These are phyloP conservation scores for Lactarius hengduanensis DNA, from an alignment of 768 basidiomycete genomes.

Conservation along the genomic window DNA sequence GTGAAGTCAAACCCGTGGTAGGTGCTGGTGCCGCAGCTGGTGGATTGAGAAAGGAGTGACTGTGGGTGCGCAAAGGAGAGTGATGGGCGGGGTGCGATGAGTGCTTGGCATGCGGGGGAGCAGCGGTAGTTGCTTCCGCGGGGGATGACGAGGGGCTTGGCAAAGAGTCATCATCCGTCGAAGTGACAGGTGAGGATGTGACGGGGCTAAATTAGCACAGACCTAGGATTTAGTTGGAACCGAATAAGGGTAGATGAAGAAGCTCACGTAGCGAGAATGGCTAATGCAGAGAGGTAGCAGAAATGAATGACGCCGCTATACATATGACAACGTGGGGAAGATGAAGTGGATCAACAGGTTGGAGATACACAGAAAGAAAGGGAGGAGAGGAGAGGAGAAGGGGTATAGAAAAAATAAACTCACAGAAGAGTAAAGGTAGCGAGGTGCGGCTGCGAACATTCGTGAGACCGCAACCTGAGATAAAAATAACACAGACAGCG, in stretches of 20 bases:
- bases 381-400: background rate
- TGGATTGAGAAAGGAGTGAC: background rate
- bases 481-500: background rate
- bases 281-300: background rate
- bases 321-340: background rate
- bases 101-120: background rate
- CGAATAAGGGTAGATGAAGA: background rate
- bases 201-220: background rate
- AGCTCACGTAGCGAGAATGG: conserved; percentile 11
- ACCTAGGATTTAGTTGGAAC: background rate
- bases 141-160: background rate
- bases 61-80: background rate
- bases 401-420: background rate
- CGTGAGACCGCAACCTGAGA: background rate
- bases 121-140: background rate
- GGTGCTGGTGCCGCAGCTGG: background rate
- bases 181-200: background rate
- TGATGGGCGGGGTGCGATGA: background rate
- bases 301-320: background rate
- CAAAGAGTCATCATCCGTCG: background rate
- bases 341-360: background rate
- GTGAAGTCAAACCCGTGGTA: conserved; percentile 6
- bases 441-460: background rate
- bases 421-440: background rate
- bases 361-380: background rate